A percentile compares a stretch with the other conserved stretches of the same genome.
Evolutionary conservation across 257 asterid genomes (phyloP).

Genomic region (Avicennia marina): DNA sequence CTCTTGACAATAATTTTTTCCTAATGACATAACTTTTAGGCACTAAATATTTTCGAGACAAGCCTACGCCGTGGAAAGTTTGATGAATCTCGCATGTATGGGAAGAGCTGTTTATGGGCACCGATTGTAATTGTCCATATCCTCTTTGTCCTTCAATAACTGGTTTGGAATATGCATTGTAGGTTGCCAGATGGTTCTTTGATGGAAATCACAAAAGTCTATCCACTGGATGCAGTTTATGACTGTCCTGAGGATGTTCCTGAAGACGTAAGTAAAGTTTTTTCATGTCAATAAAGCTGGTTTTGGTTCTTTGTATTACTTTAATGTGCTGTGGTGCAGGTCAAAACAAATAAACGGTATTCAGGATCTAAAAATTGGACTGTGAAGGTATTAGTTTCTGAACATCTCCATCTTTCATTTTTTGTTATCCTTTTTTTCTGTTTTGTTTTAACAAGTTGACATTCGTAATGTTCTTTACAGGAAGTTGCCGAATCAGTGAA

Average conservation of each 20-base stretch:
- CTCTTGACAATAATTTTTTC: background rate
- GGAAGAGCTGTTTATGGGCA: constrained; percentile 35
- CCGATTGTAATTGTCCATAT: background rate
- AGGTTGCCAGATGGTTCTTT: constrained; percentile 97
- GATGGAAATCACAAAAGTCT: constrained; percentile 69
- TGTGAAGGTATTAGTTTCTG: constrained; percentile 54
- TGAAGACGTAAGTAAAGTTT: constrained; percentile 62
- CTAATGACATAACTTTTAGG: constrained; percentile 33
- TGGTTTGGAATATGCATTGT: background rate
- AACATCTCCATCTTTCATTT: background rate
- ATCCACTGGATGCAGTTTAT: constrained; percentile 90
- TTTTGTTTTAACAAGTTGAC: too few species aligned
- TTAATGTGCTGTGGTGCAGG: constrained; percentile 37
- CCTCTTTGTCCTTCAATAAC: background rate
- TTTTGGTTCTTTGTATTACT: background rate
- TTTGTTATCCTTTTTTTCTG: background rate
- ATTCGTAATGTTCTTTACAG: too few species aligned
- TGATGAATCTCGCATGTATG: constrained; percentile 88
- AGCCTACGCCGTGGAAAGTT: constrained; percentile 92
- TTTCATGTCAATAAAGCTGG: background rate
- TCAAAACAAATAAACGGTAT: constrained; percentile 84
- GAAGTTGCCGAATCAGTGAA: constrained; percentile 93
- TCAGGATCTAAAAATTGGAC: constrained; percentile 92
- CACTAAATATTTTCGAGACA: constrained; percentile 82
- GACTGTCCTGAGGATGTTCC: constrained; percentile 95